Percentiles rank a stretch among this genome's conserved stretches.
These are phyloP conservation scores for Pseudogymnoascus sp. DNA, from an alignment of 2,329 filamentous ascomycete genomes.

Conservation along the genomic window DNA sequence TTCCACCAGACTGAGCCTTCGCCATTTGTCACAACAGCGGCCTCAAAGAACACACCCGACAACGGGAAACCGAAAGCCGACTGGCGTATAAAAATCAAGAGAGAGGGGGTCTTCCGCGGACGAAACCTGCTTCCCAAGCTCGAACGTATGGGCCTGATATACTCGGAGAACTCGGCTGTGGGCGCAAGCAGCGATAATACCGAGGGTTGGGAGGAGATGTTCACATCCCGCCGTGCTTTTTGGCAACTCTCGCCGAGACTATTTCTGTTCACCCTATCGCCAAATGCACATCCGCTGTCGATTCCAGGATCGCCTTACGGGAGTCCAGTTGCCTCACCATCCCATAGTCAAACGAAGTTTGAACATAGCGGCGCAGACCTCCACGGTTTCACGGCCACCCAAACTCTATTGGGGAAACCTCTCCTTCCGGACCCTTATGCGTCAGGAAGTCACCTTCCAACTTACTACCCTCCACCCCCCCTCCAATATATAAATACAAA, in stretches of 20 bases:
- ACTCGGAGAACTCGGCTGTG: conserved; percentile 66
- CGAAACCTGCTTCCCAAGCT: conserved; percentile 71
- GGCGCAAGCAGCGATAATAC: conserved; percentile 53
- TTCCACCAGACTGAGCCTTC: conserved; percentile 78
- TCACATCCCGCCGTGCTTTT: conserved; percentile 70
- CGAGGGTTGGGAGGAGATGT: conserved; percentile 70
- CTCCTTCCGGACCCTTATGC: conserved; percentile 57
- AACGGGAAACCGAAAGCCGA: conserved; percentile 70
- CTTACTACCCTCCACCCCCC: conserved; percentile 80
- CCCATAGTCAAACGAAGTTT: conserved; percentile 15
- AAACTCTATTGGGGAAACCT: conserved; percentile 16
- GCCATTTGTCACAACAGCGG: conserved; percentile 51
- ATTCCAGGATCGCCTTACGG: conserved; percentile 42
- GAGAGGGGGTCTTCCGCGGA: conserved; percentile 80
- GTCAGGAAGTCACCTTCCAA: conserved; percentile 77
- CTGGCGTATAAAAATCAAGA: conserved; percentile 76
- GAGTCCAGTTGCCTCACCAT: conserved; percentile 47
- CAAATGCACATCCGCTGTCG: conserved; percentile 30
- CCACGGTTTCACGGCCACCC: conserved; percentile 33
- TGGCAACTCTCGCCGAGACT: conserved; percentile 86
- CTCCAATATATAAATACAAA: conserved; percentile 73
- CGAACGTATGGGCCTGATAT: conserved; percentile 83
- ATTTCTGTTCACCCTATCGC: conserved; percentile 79
- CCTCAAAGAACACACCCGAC: conserved; percentile 57
- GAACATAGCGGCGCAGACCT: conserved; percentile 20